phyloP scores from a whole-genome alignment of 2,329 filamentous ascomycete genomes.

The Didymella segeticola region DNA sequence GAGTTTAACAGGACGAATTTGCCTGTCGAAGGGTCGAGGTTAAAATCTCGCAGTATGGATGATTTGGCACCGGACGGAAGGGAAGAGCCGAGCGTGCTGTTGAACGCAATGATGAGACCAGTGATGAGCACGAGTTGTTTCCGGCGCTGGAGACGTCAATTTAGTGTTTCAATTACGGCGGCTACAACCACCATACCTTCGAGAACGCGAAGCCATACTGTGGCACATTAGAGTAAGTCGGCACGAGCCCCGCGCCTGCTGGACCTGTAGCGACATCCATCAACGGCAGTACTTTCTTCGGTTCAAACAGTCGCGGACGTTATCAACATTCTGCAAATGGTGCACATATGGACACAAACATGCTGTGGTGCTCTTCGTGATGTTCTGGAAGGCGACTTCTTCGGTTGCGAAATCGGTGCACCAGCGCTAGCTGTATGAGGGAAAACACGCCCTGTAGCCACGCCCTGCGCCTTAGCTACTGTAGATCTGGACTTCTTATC shows the following conservation, averaged over 20 bases:
- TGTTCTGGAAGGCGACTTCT: not conserved
- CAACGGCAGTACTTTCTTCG: not conserved
- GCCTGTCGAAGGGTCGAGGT: conserved; percentile 52
- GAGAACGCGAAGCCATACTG: conserved; percentile 7
- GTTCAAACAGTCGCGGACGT: not conserved
- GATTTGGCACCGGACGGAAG: conserved; percentile 68
- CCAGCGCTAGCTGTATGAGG: not conserved
- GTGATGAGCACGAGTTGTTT: conserved; percentile 13
- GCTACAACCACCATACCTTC: not conserved
- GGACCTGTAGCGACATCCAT: not conserved
- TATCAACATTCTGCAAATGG: no score
- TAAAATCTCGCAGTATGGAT: conserved; percentile 61
- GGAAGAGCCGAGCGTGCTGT: conserved; percentile 40
- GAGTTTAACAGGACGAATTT: conserved; percentile 52
- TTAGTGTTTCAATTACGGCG: not conserved
- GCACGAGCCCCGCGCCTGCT: not conserved
- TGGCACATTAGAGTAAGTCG: not conserved
- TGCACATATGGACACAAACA: not conserved
- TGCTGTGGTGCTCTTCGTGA: not conserved
- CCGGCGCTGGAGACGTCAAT: not conserved
- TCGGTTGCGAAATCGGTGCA: conserved; percentile 5
- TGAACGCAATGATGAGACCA: conserved; percentile 18
- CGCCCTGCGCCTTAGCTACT: conserved; percentile 7
- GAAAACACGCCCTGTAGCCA: not conserved
- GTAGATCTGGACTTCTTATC: not conserved